Base-by-base conservation (phyloP, 2,329 filamentous ascomycete species). In the Neonectria neomacrospora region DNA sequence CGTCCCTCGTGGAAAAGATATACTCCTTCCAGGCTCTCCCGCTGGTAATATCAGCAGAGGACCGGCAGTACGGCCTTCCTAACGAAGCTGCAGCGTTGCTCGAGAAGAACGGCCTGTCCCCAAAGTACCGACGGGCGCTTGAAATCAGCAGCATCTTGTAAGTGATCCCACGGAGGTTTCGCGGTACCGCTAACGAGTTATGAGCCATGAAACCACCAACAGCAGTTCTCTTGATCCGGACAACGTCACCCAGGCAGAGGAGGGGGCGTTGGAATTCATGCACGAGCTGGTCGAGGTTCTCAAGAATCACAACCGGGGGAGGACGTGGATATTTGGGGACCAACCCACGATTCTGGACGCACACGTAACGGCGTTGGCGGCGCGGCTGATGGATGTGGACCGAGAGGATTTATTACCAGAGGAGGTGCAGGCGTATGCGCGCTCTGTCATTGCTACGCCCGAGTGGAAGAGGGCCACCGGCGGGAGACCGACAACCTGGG, bases 131-230 rank as follows among this genome's bases (percentile, higher is more conserved):
- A 2, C 69, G 74, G 37, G 71, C 71, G 2, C 67, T 77, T 5
- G 74, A 77, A 64, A 72, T 75, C 28, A 75, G 74, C 48, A 76
- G 71, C 22, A 51, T 75, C 20, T 74, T 73, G 74, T 76, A 68
- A 71, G 75, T 74, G 9, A 14, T 20, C 12, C 16, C 20, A 20
- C 12, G 28, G 2, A 57, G 8, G 10, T 32, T 9, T 22, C 23
- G 8, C 16, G 14, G 34, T 8, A 22, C 48, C 26, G 37, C 59
- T 65, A 28, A 65, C 59, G 23, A 8, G 6, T 26, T 12, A 5
- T 23, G 47, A 77, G 75, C 32, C 74, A 76, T 45, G 73, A 76
- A 45, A 67, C 68, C 11, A 66, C 58, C 18, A 65, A 74, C 39
- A 65, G 68, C 45, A 63, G 61, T 12, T 67, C 67, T 3, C 58